Base-by-base conservation (phyloP, 2,329 filamentous ascomycete genomes). In the Diaporthe destruens region DNA sequence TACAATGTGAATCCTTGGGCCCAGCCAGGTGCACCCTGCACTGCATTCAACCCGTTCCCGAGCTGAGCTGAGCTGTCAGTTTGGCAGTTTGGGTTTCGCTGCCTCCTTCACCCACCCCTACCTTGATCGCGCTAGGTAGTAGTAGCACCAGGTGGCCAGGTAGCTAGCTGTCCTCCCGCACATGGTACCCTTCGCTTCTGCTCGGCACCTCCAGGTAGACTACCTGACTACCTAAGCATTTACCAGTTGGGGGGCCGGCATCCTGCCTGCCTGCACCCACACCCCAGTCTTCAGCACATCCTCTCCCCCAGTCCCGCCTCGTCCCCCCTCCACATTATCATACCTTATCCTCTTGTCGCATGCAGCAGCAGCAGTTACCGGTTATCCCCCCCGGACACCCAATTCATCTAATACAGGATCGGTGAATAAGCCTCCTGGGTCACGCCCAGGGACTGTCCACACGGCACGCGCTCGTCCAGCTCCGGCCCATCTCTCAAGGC, bases 301-400 rank as follows among this genome's bases (percentile, higher is more conserved):
- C 61, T 66, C 44, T 51, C 61, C 61, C 61, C 61, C 44, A 49
- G 42, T 34, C 59, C 61, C 61, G 44, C 44, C 44, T 36, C 20
- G 25, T 16, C 18, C 42, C 61, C 61, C 61, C 32, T 39, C 61
- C 61, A 53, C 61, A 66, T 36, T 66, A 66, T 53, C 61, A 53
- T 66, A 66, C 29, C 61, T 66, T 25, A 66, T 66, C 61, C 61
- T 66, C n/a, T 53, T 70, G 55, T 70, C 55, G 47, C 56, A 53
- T 70, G 55, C 68, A 29, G 55, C 68, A 29, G 55, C 68, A 70
- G 68, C 49, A 39, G 20, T 29, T 53, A 18, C 44, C 25, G 44
- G 68, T 51, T 39, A 70, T 70, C 44, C 23, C 49, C 25, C 36
- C 49, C 68, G 44, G 68, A 70, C 55, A 54, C 54, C 68, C 61